Percentiles rank a stretch among this genome's conserved stretches.
Evolutionary conservation across 2,329 filamentous ascomycete genomes (phyloP).

Genomic region (Penicillium sp.): DNA sequence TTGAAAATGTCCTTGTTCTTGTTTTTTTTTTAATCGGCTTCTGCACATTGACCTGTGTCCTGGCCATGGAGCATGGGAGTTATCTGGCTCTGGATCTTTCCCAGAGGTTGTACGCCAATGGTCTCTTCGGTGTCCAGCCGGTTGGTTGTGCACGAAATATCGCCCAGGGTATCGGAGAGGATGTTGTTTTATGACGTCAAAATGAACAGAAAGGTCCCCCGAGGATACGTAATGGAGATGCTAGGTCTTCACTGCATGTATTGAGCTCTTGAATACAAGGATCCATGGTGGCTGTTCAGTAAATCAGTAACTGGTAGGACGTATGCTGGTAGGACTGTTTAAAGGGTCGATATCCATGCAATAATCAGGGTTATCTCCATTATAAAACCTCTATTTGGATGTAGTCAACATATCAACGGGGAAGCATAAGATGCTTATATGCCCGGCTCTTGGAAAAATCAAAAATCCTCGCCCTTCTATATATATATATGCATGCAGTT

Average conservation of each 20-base stretch:
- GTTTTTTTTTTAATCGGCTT: background rate
- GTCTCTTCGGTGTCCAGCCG: background rate
- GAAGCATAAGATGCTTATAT: background rate
- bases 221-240: background rate
- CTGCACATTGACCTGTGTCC: background rate
- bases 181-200: background rate
- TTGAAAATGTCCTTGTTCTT: slow-evolving; percentile 14
- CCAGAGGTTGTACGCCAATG: background rate
- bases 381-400: background rate
- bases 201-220: background rate
- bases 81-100: background rate
- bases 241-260: background rate
- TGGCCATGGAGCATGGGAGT: background rate
- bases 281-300: background rate
- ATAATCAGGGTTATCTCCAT: background rate
- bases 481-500: slow-evolving; percentile 5
- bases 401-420: background rate
- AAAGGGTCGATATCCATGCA: background rate
- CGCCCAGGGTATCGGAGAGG: background rate
- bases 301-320: background rate
- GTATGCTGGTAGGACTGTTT: background rate
- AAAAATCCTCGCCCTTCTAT: slow-evolving; percentile 1
- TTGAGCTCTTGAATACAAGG: background rate
- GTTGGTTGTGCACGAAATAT: background rate
- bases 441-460: background rate